Evolutionary conservation across 1,139 yeast genomes (phyloP).

Genomic region (Lodderomyces parapsilosis): DNA sequence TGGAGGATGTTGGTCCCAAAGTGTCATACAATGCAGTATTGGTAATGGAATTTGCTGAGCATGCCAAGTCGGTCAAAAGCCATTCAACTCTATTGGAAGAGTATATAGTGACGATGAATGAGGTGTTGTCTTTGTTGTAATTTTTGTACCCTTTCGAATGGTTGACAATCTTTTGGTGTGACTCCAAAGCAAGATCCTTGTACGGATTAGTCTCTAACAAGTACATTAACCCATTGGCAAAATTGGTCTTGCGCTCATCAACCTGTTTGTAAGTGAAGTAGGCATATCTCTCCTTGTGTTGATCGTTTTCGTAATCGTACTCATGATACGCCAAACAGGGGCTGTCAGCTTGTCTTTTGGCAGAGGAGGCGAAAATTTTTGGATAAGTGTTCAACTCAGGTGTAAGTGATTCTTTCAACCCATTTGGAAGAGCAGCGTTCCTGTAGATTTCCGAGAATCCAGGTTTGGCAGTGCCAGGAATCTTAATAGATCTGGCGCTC

Average conservation of each 20-base stretch:
- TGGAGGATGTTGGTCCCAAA: constrained; percentile 35
- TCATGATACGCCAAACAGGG: constrained; percentile 33
- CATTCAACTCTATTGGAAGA: constrained; percentile 40
- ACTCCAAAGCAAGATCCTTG: constrained; percentile 20
- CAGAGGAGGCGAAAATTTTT: constrained; percentile 24
- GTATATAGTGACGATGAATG: constrained; percentile 35
- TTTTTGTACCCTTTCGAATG: constrained; percentile 22
- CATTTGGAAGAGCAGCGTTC: constrained; percentile 24
- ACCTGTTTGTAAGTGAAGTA: constrained; percentile 23
- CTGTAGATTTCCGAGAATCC: constrained; percentile 37
- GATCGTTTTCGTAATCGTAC: no score
- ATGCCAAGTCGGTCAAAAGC: constrained; percentile 38
- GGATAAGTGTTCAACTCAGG: constrained; percentile 31
- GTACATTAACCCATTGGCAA: constrained; percentile 39
- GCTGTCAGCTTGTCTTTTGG: constrained; percentile 16
- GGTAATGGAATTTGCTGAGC: constrained; percentile 34
- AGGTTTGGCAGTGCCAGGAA: constrained; percentile 28
- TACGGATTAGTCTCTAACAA: constrained; percentile 30
- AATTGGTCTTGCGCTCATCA: constrained; percentile 20
- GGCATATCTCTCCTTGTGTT: constrained; percentile 20
- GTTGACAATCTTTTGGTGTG: constrained; percentile 27
- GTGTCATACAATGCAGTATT: constrained; percentile 43
- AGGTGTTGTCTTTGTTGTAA: constrained; percentile 23
- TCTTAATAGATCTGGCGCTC: constrained; percentile 20
- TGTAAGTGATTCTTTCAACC: constrained; percentile 22